Percentiles rank a stretch among this genome's conserved stretches.
Evolutionary conservation across 805 yeast species (phyloP).

Genomic region (Yarrowia hollandica): DNA sequence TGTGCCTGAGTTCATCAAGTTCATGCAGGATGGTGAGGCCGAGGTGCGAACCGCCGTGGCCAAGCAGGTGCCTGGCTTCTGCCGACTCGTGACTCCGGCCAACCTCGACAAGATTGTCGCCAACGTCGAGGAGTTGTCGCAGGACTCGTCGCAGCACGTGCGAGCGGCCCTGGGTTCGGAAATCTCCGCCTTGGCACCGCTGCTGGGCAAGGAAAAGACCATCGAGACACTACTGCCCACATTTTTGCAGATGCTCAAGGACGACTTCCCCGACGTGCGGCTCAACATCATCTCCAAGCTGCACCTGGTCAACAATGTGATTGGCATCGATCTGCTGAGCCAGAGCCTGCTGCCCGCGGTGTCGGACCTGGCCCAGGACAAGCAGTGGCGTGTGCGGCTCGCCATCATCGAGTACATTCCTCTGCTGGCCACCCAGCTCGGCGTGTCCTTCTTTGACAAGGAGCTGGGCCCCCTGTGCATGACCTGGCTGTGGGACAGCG

Average conservation of each 20-base stretch:
- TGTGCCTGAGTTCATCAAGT: conserved; percentile 67
- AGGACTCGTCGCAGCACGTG: conserved; percentile 90
- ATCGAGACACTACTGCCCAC: conserved; percentile 81
- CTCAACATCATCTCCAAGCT: conserved; percentile 89
- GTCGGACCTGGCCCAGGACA: conserved; percentile 91
- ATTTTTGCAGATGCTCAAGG: conserved; percentile 89
- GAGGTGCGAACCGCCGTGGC: conserved; percentile 96
- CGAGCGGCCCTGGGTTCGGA: conserved; percentile 90
- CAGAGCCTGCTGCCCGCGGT: conserved; percentile 92
- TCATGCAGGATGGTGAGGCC: conserved; percentile 91
- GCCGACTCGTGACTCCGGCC: conserved; percentile 43
- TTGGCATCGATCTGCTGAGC: conserved; percentile 85
- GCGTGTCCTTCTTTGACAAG: conserved; percentile 88
- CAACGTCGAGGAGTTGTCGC: conserved; percentile 74
- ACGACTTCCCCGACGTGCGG: conserved; percentile 95
- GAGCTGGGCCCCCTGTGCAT: conserved; percentile 86
- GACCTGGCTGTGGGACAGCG: conserved; percentile 99
- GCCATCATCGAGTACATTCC: conserved; percentile 98
- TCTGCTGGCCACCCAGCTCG: conserved; percentile 87
- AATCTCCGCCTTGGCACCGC: conserved; percentile 81
- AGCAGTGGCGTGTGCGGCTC: conserved; percentile 95
- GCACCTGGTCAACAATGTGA: conserved; percentile 87
- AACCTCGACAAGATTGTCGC: conserved; percentile 76
- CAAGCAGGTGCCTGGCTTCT: conserved; percentile 72
- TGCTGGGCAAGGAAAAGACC: conserved; percentile 80